Percentiles rank a stretch among this genome's conserved stretches.
Evolutionary conservation across 148 eudicot species (phyloP).

Genomic region (Amaranthus palmeri): DNA sequence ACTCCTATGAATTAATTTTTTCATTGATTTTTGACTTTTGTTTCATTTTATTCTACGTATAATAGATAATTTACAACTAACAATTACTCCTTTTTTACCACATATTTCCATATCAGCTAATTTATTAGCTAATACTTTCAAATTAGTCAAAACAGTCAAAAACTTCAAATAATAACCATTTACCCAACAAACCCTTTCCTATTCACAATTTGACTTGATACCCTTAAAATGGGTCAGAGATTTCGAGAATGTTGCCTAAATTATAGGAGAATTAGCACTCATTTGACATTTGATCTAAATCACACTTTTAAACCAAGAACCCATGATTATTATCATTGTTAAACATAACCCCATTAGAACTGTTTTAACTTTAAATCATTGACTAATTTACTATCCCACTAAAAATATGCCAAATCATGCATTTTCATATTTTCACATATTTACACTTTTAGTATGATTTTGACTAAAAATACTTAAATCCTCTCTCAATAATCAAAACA

Average conservation of each 20-base stretch:
- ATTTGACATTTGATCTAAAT: neutral
- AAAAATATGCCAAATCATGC: conserved; percentile 19
- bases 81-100: too few species aligned
- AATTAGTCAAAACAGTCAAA: too few species aligned
- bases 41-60: too few species aligned
- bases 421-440: conserved; percentile 9
- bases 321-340: conserved; percentile 4
- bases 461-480: neutral
- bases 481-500: neutral
- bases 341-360: neutral
- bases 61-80: too few species aligned
- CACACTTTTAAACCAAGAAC: conserved; percentile 4
- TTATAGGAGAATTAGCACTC: conserved; percentile 17
- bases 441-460: conserved; percentile 15
- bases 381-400: conserved; percentile 21
- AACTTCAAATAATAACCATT: too few species aligned
- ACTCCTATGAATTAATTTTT: too few species aligned
- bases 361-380: conserved; percentile 10
- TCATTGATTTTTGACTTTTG: too few species aligned
- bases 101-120: too few species aligned
- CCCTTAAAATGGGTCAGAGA: neutral
- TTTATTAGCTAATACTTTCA: too few species aligned
- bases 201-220: neutral
- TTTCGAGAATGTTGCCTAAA: conserved; percentile 16
- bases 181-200: neutral